Base-by-base conservation (phyloP, 1,284 basidiomycete species). In the Rugosomyces carneus region DNA sequence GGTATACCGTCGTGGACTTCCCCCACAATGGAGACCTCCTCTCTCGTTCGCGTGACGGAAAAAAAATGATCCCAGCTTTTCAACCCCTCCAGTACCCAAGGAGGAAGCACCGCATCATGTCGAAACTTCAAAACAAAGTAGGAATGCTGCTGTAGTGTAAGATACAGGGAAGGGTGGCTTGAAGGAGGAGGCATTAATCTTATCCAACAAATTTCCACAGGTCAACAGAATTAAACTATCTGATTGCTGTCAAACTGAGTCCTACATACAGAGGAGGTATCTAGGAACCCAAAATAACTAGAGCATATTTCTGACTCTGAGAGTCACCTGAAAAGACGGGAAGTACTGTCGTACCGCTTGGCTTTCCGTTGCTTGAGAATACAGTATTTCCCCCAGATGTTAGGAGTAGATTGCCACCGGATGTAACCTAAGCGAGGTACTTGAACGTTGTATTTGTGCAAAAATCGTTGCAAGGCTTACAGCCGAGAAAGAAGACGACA, bases 1-100 rank as follows among this genome's bases (percentile, higher is more conserved):
- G 68, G 67, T 57, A 68, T 63, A 31, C 54, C 53, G 10, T 64
- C 58, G 8, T 63, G 58, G 37, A 60, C 59, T 57, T 76, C 69
- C 16, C 72, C 73, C 5, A 80, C 78, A 36, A 86, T 60, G 2
- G 80, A 83, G 2, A 81, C 66, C 56, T 86, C 83, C 31, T 80
- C 77, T 10, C 57, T 54, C 11, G 80, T 83, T 40, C 74, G 67
- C 18, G 80, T 83, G 31, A 85, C 63, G 2, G 75, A 81, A 39
- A 82, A 61, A 51, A 83, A 76, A 23, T 62, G 24, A 56, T 55
- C 19, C 52, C 53, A 4, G 47, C 60, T 29, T 66, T 50, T 31
- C 10, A 53, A n/a, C 21, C 62, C 60, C 39, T 61, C 54, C 16
- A 69, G 44, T 7, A 66, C 43, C 42, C 57, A 60, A 9, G 57